Evolutionary conservation across 1,139 yeast genomes (phyloP).

Genomic region (Saccharomyces hybrid): DNA sequence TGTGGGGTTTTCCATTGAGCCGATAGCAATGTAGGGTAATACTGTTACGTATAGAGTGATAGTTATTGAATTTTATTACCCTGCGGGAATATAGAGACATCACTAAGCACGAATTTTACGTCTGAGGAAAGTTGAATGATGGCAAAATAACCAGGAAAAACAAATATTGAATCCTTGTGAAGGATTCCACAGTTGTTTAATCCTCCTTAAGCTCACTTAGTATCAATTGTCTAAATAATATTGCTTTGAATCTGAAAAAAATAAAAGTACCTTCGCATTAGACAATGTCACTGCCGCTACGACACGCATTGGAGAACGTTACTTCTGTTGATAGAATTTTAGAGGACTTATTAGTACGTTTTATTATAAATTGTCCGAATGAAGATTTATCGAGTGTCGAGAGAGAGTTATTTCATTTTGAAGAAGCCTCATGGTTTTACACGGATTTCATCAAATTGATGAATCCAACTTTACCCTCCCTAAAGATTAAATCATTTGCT

Average conservation of each 20-base stretch:
- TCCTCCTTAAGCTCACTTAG: neutral
- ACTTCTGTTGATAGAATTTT: conserved; percentile 63
- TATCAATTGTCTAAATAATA: neutral
- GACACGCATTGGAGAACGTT: conserved; percentile 30
- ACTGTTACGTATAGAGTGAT: too few relatives aligned
- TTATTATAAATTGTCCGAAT: conserved; percentile 83
- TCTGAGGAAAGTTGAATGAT: neutral
- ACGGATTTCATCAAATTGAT: conserved; percentile 72
- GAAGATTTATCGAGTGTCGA: conserved; percentile 81
- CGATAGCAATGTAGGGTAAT: neutral
- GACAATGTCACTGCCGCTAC: conserved; percentile 32
- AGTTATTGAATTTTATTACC: neutral
- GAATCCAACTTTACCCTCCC: conserved; percentile 68
- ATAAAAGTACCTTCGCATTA: neutral
- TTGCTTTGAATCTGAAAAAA: neutral
- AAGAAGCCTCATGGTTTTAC: conserved; percentile 98
- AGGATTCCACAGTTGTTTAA: neutral
- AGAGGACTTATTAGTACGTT: conserved; percentile 83
- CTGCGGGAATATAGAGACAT: neutral
- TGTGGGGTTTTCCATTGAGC: neutral
- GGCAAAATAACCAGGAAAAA: neutral
- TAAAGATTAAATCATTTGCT: conserved; percentile 78
- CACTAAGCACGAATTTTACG: neutral
- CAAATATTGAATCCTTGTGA: neutral
- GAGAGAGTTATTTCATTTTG: conserved; percentile 86